Evolutionary conservation across 352 stramenopile genomes (phyloP).

Genomic region (Phytophthora macrochlamydospora): DNA sequence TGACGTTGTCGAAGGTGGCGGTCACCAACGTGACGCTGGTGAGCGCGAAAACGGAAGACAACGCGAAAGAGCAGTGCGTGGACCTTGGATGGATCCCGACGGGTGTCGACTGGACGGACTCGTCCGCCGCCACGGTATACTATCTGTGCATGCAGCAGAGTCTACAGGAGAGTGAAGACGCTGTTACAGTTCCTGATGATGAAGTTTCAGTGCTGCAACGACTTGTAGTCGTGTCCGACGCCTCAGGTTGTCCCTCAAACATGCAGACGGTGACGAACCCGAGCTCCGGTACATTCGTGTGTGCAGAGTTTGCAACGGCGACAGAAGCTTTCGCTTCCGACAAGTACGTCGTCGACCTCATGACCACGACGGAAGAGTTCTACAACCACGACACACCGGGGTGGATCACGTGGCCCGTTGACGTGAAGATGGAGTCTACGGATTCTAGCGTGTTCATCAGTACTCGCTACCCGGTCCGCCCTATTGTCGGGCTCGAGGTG

Average conservation of each 20-base stretch:
- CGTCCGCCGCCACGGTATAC: conserved; percentile 27
- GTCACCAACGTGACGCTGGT: conserved; percentile 30
- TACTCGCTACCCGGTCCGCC: conserved; percentile 35
- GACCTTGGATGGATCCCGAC: conserved; percentile 34
- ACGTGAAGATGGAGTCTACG: conserved; percentile 24
- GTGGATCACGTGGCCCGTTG: conserved; percentile 45
- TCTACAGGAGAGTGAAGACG: conserved; percentile 20
- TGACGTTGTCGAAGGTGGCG: conserved; percentile 21
- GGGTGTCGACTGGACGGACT: conserved; percentile 36
- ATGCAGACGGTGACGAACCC: conserved; percentile 33
- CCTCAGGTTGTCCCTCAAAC: conserved; percentile 20
- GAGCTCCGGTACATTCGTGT: conserved; percentile 33
- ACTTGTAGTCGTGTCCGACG: conserved; percentile 27
- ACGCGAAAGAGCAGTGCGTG: conserved; percentile 29
- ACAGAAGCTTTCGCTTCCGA: conserved; percentile 20
- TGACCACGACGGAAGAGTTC: conserved; percentile 43
- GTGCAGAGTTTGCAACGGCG: conserved; percentile 24
- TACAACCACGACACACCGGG: conserved; percentile 52
- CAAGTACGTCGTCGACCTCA: conserved; percentile 54
- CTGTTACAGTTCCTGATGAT: conserved; percentile 20
- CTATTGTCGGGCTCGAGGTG: conserved; percentile 41
- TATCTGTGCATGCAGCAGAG: conserved; percentile 39
- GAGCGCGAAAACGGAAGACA: conserved; percentile 18
- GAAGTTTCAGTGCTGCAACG: conserved; percentile 25
- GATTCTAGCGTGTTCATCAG: conserved; percentile 41